phyloP scores from a whole-genome alignment of 1,139 yeast genomes.

The Scheffersomyces parashehatae region DNA sequence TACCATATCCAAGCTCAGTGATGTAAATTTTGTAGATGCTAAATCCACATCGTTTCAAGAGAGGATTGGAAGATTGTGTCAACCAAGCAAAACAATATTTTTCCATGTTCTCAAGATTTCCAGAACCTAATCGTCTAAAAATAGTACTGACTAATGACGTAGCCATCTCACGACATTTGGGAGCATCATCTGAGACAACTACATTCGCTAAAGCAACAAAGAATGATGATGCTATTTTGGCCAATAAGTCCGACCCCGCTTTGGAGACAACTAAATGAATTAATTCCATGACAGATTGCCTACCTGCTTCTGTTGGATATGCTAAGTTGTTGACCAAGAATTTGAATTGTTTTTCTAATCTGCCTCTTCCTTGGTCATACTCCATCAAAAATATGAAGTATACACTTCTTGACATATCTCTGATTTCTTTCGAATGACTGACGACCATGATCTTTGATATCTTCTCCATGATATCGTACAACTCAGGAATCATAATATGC shows the following conservation, averaged over 20 bases:
- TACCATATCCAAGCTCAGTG: constrained; percentile 47
- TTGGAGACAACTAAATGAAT: constrained; percentile 69
- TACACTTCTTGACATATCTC: constrained; percentile 83
- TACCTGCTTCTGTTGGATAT: constrained; percentile 84
- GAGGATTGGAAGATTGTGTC: constrained; percentile 49
- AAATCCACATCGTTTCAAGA: constrained; percentile 75
- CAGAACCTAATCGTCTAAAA: constrained; percentile 50
- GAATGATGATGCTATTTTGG: constrained; percentile 68
- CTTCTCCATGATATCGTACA: constrained; percentile 84
- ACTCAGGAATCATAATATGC: constrained; percentile 79
- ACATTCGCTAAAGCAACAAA: constrained; percentile 82
- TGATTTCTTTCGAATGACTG: constrained; percentile 77
- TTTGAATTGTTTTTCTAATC: constrained; percentile 79
- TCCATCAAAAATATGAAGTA: constrained; percentile 89
- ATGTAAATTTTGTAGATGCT: constrained; percentile 69
- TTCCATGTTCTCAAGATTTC: constrained; percentile 49
- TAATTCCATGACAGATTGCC: constrained; percentile 89
- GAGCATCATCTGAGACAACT: constrained; percentile 72
- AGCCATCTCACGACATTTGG: constrained; percentile 89
- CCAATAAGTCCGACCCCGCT: constrained; percentile 62
- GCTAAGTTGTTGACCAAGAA: constrained; percentile 80
- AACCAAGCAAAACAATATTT: constrained; percentile 72
- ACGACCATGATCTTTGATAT: constrained; percentile 88
- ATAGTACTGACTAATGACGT: constrained; percentile 59
- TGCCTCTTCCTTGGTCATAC: constrained; percentile 89